Evolutionary conservation across 2,329 filamentous ascomycete species (phyloP).

Genomic region (Ciborinia camelliae): DNA sequence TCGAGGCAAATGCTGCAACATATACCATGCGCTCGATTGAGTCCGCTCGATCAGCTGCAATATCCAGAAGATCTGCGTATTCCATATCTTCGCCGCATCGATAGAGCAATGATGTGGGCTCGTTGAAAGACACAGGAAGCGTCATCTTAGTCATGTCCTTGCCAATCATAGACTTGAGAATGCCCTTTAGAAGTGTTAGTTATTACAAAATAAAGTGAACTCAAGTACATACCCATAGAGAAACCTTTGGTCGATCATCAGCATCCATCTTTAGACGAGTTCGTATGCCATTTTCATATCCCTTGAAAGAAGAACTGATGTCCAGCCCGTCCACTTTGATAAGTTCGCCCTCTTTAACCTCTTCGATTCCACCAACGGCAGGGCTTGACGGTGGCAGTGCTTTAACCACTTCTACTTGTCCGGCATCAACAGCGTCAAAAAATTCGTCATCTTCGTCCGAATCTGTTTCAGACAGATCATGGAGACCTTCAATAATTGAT

Average conservation of each 20-base stretch:
- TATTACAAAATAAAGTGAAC: background rate
- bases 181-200: constrained; percentile 58
- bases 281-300: constrained; percentile 87
- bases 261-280: constrained; percentile 81
- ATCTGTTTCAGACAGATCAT: constrained; percentile 70
- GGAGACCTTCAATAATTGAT: constrained; percentile 61
- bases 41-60: constrained; percentile 78
- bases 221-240: constrained; percentile 74
- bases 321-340: constrained; percentile 52
- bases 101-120: constrained; percentile 92
- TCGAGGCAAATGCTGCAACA: constrained; percentile 91
- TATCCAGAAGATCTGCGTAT: constrained; percentile 88
- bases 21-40: constrained; percentile 91
- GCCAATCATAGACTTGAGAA: constrained; percentile 98
- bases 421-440: constrained; percentile 93
- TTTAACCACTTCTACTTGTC: constrained; percentile 77
- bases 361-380: constrained; percentile 39
- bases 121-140: constrained; percentile 95
- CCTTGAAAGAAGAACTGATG: constrained; percentile 75
- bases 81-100: constrained; percentile 98
- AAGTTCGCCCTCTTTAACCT: constrained; percentile 39
- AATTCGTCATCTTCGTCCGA: constrained; percentile 88
- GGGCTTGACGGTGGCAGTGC: constrained; percentile 50
- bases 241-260: constrained; percentile 90
- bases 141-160: constrained; percentile 99